These are phyloP conservation scores for Sporopachydermia cereana DNA, from an alignment of 1,139 yeast genomes.

Conservation along the genomic window DNA sequence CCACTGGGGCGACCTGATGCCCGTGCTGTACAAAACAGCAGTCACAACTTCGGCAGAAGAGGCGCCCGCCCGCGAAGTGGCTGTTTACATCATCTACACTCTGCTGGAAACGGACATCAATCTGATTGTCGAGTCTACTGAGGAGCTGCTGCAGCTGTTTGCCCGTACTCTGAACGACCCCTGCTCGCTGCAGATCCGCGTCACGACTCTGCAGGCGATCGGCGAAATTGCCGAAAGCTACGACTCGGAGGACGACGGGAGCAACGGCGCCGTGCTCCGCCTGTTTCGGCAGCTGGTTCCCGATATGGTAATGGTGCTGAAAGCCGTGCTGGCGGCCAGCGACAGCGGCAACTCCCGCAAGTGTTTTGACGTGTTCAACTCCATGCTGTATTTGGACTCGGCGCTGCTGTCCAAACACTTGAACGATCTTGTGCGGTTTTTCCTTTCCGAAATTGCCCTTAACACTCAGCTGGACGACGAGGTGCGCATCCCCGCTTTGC, in stretches of 20 bases:
- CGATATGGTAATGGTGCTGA: slow-evolving; percentile 68
- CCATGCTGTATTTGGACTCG: slow-evolving; percentile 64
- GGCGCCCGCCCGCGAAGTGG: slow-evolving; percentile 66
- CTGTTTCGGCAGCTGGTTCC: slow-evolving; percentile 65
- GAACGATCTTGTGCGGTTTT: slow-evolving; percentile 54
- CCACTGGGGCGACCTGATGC: slow-evolving; percentile 72
- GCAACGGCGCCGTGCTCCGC: slow-evolving; percentile 35
- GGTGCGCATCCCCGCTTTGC: slow-evolving; percentile 71
- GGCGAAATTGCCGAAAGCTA: slow-evolving; percentile 65
- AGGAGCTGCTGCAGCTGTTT: slow-evolving; percentile 51
- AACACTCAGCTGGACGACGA: slow-evolving; percentile 67
- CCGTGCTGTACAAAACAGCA: slow-evolving; percentile 59
- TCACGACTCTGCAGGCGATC: slow-evolving; percentile 73
- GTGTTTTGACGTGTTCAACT: slow-evolving; percentile 78
- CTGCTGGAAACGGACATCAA: slow-evolving; percentile 66
- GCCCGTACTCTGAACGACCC: slow-evolving; percentile 49
- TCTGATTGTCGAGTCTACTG: slow-evolving; percentile 48
- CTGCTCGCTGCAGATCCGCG: slow-evolving; percentile 59
- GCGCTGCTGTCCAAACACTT: slow-evolving; percentile 71
- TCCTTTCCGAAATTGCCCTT: slow-evolving; percentile 58
- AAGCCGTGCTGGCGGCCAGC: slow-evolving; percentile 56
- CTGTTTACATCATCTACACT: slow-evolving; percentile 68
- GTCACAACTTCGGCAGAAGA: slow-evolving; percentile 35
- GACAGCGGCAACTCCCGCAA: slow-evolving; percentile 66
- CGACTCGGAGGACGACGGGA: slow-evolving; percentile 39